Base-by-base conservation (phyloP, 306 rosid species). In the Fagus sylvatica region DNA sequence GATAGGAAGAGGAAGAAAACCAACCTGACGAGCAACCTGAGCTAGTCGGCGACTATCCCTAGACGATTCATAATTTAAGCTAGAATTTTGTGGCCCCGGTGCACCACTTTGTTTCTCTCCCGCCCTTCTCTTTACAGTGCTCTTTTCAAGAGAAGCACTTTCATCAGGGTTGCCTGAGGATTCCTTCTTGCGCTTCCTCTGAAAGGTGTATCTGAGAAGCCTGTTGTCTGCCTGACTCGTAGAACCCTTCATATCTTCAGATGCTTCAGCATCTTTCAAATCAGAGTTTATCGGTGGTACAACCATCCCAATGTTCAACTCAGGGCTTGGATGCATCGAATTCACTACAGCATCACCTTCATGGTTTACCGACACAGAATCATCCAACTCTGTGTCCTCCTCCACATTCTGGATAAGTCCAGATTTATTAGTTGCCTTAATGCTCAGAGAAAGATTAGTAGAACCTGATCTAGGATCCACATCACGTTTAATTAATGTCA, bases 121-220 rank as follows among this genome's bases (percentile, higher is more conserved):
- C 57, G 62, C 57, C 83, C 76, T 86, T 82, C 80, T 80, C 88
- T 84, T 84, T 40, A 53, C 56, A 19, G 77, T 32, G 48, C 62
- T 85, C 67, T 82, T 85, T 55, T 78, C 82, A 59, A 83, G 75
- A 72, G 83, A 81, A 74, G 74, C 67, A 53, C 60, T 82, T 76
- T 81, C 84, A 56, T 82, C 86, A 46, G 81, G 74, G 66, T 48
- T 79, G 81, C 71, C 64, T 33, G 74, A 69, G 34, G 81, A 79
- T 64, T 78, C 86, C 85, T 75, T 87, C 91, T 82, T 92, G 57
- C 89, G 88, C 87, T 90, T 92, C 86, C 97, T 88, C 75, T 81
- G 91, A 82, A 84, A 86, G 15, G 95, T 90, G 80, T 87, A 84
- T 73, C 74, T 90, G 67, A 88, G 88, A 82, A 69, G 60, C 84